phyloP scores from a whole-genome alignment of 192 early-diverging fungal genomes.

The Coemansia sp. region DNA sequence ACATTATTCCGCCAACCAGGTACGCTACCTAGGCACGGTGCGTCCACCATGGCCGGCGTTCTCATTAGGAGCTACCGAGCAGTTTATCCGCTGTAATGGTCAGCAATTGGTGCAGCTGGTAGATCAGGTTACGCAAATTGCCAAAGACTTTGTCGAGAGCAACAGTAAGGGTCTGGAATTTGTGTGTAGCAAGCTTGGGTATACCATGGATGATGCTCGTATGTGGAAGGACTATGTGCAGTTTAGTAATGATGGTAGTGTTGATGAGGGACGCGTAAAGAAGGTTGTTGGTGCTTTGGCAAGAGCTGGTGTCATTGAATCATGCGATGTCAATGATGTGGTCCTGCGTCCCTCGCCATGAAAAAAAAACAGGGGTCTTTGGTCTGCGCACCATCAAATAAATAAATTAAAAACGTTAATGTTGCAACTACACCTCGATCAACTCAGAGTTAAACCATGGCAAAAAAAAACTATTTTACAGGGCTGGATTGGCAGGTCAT shows the following conservation, averaged over 20 bases:
- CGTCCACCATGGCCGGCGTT: constrained; percentile 92
- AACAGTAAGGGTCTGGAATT: constrained; percentile 4
- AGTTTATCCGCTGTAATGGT: constrained; percentile 18
- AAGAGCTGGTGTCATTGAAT: constrained; percentile 25
- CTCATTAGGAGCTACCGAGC: constrained; percentile 60
- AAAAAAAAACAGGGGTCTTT: too few relatives aligned
- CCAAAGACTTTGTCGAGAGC: constrained; percentile 17
- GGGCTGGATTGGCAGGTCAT: background rate
- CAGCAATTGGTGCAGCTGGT: constrained; percentile 10
- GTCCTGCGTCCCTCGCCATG: constrained; percentile 15
- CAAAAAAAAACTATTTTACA: background rate
- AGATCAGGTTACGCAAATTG: background rate
- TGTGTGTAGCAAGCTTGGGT: constrained; percentile 33
- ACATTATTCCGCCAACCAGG: constrained; percentile 67
- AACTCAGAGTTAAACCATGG: too few relatives aligned
- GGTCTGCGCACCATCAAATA: too few relatives aligned
- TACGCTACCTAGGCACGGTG: constrained; percentile 73
- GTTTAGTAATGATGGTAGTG: constrained; percentile 19
- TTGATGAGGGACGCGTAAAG: constrained; percentile 20
- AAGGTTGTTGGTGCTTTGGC: constrained; percentile 21
- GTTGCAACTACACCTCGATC: too few relatives aligned
- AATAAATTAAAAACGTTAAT: too few relatives aligned
- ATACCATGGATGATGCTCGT: constrained; percentile 19
- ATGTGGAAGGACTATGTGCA: constrained; percentile 40
- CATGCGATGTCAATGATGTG: constrained; percentile 9